phyloP scores from a whole-genome alignment of 371 early-diverging fungal genomes.

The Mortierella sp. region DNA sequence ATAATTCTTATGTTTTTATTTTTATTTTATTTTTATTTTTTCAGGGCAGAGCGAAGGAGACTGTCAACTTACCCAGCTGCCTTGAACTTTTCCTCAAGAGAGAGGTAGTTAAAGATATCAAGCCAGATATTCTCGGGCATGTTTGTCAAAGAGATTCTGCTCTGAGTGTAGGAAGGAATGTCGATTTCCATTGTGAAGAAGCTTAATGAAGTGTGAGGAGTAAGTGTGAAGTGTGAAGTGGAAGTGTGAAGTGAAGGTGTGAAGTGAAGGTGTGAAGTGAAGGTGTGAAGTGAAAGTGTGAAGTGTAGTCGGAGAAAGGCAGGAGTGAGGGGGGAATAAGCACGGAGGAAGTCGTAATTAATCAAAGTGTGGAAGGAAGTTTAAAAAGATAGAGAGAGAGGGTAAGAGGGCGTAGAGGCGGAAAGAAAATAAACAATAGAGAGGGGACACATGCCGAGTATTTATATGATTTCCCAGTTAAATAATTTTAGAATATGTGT shows the following conservation, averaged over 20 bases:
- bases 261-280: background rate
- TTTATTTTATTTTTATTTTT: no score
- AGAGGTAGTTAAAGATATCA: conserved; percentile 43
- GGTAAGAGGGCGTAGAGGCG: background rate
- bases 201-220: background rate
- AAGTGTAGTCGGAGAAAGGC: no score
- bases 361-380: conserved; percentile 6
- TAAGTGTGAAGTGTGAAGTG: background rate
- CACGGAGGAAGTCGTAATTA: background rate
- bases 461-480: conserved; percentile 1
- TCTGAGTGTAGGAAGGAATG: background rate
- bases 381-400: conserved; percentile 2
- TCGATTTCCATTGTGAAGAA: conserved; percentile 24
- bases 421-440: conserved; percentile 2
- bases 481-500: background rate
- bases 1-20: no score
- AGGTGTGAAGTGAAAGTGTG: background rate
- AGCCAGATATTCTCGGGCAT: conserved; percentile 55
- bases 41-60: background rate
- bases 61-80: conserved; percentile 36
- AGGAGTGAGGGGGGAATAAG: background rate
- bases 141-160: background rate
- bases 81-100: conserved; percentile 49
- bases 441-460: conserved; percentile 6
- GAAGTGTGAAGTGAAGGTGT: background rate